Percentiles rank a stretch among this genome's conserved stretches.
phyloP scores from a whole-genome alignment of 2,329 filamentous ascomycete genomes.

The Claviceps purpurea region DNA sequence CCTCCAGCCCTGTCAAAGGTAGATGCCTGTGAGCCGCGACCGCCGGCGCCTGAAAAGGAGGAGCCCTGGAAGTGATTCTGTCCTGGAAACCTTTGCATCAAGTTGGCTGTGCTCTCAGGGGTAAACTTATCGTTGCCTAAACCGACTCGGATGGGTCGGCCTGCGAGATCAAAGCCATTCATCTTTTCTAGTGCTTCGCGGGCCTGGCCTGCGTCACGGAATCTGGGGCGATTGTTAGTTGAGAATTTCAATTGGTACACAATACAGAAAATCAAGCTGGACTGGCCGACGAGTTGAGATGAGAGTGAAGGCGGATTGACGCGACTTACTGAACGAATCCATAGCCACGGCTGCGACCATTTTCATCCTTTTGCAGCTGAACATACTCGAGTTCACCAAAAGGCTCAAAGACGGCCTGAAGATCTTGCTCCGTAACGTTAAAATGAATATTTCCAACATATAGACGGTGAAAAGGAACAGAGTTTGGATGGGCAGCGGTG shows the following conservation, averaged over 20 bases:
- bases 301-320: neutral
- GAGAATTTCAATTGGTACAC: too few relatives aligned
- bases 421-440: constrained; percentile 91
- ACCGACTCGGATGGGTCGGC: constrained; percentile 93
- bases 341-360: constrained; percentile 81
- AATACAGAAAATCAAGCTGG: too few relatives aligned
- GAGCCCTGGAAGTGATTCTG: constrained; percentile 78
- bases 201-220: constrained; percentile 78
- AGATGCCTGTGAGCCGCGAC: constrained; percentile 70
- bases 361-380: constrained; percentile 92
- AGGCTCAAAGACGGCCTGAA: constrained; percentile 92
- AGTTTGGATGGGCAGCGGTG: constrained; percentile 56
- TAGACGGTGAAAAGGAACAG: constrained; percentile 89
- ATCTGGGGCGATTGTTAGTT: constrained; percentile 36
- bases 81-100: constrained; percentile 82
- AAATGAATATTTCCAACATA: constrained; percentile 99
- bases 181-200: constrained; percentile 95
- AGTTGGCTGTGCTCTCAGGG: constrained; percentile 85
- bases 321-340: constrained; percentile 89
- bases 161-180: constrained; percentile 97
- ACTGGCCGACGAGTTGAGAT: neutral
- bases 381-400: constrained; percentile 97
- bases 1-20: constrained; percentile 86
- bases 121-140: constrained; percentile 99
- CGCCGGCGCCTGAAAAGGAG: constrained; percentile 79